Percentiles rank a stretch among this genome's conserved stretches.
These are phyloP conservation scores for Apiospora phragmitis DNA, from an alignment of 2,329 filamentous ascomycete species.

Conservation along the genomic window DNA sequence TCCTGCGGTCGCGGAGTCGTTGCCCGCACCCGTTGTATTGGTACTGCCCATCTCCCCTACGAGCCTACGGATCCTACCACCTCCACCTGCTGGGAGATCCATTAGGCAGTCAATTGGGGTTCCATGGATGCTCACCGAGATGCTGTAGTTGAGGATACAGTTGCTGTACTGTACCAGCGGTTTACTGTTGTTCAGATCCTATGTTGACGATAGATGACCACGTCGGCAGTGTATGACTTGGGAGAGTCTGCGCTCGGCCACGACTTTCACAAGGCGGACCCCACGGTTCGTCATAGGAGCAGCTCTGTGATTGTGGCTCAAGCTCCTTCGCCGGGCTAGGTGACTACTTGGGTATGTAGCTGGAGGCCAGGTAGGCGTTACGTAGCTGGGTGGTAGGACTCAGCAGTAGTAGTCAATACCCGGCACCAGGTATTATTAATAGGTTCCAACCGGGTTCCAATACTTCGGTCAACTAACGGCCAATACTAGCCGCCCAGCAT, in stretches of 20 bases:
- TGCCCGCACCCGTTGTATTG: background rate
- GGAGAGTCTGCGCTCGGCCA: slow-evolving; percentile 1
- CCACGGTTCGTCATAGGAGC: background rate
- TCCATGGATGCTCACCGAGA: background rate
- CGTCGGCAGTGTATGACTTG: slow-evolving; percentile 1
- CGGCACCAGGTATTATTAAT: slow-evolving; percentile 6
- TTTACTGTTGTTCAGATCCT: background rate
- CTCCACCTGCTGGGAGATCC: background rate
- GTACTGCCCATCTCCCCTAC: background rate
- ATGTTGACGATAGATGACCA: background rate
- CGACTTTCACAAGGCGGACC: background rate
- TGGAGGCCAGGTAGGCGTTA: background rate
- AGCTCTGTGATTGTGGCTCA: background rate
- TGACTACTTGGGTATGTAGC: too few relatives aligned
- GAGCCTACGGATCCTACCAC: background rate
- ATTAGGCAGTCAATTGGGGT: background rate
- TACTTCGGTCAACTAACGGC: slow-evolving; percentile 3
- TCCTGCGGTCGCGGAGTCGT: background rate
- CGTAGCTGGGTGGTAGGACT: background rate
- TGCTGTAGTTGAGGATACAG: background rate
- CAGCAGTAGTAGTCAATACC: background rate
- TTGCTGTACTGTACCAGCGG: background rate
- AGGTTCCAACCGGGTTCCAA: background rate
- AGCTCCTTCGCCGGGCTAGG: background rate
- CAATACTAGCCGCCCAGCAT: slow-evolving; percentile 1